phyloP scores from a whole-genome alignment of 2,329 filamentous ascomycete genomes.

The Myotisia sp. region DNA sequence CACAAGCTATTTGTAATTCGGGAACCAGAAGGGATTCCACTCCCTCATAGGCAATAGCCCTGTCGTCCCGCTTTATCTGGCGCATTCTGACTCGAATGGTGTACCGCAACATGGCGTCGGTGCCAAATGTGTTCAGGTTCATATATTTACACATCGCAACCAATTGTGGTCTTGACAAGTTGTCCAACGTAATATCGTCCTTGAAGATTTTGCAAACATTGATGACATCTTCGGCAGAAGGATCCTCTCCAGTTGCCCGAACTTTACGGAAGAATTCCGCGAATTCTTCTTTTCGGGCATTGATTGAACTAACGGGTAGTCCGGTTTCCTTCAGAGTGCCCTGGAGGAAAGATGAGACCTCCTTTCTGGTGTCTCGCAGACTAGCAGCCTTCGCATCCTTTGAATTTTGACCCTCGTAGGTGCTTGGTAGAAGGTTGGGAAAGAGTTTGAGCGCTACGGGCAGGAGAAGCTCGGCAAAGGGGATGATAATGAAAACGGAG shows the following conservation, averaged over 20 bases:
- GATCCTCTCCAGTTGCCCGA: constrained; percentile 75
- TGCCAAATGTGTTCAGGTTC: constrained; percentile 93
- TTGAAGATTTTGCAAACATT: constrained; percentile 99
- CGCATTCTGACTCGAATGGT: constrained; percentile 95
- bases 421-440: constrained; percentile 93
- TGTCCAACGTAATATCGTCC: constrained; percentile 93
- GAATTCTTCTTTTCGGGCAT: constrained; percentile 85
- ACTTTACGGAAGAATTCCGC: constrained; percentile 95
- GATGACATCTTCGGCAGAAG: constrained; percentile 81
- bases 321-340: constrained; percentile 88
- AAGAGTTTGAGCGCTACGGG: constrained; percentile 87
- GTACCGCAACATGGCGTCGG: constrained; percentile 94
- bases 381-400: constrained; percentile 76
- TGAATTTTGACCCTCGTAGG: constrained; percentile 81
- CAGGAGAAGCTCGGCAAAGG: constrained; percentile 83
- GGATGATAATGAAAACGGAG: constrained; percentile 91
- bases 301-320: constrained; percentile 68
- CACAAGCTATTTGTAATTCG: constrained; percentile 84
- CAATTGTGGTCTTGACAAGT: constrained; percentile 84
- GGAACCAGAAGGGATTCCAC: constrained; percentile 84
- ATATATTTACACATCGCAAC: constrained; percentile 98
- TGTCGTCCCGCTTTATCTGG: constrained; percentile 97
- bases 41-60: constrained; percentile 83
- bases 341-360: constrained; percentile 80
- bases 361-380: constrained; percentile 74